Evolutionary conservation across 2,329 filamentous ascomycete genomes (phyloP).

Genomic region (Karstenula rhodostoma): DNA sequence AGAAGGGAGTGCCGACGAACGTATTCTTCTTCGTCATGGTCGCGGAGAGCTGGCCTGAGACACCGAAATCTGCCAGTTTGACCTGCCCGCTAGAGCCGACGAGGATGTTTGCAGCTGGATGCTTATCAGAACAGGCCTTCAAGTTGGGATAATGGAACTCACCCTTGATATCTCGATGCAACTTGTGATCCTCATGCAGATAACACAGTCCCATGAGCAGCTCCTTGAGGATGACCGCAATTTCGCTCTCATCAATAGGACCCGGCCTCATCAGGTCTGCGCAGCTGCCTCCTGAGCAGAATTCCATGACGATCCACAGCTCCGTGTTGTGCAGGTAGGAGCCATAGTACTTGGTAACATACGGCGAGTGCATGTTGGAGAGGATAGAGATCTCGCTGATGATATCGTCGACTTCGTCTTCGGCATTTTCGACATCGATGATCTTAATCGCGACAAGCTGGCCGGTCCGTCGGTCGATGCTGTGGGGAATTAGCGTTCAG

Average conservation of each 20-base stretch:
- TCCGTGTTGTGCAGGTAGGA: constrained; percentile 96
- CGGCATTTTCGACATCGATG: constrained; percentile 98
- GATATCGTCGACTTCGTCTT: constrained; percentile 99
- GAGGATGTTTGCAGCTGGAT: constrained; percentile 88
- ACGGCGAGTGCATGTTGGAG: constrained; percentile 92
- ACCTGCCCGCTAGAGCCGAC: constrained; percentile 91
- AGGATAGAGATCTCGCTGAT: constrained; percentile 98
- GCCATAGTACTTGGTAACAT: constrained; percentile 97
- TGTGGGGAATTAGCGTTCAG: constrained; percentile 46
- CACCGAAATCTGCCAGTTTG: constrained; percentile 96
- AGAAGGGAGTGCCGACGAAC: constrained; percentile 97
- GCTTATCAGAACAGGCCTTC: constrained; percentile 16
- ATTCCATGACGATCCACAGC: constrained; percentile 99
- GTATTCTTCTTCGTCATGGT: constrained; percentile 99
- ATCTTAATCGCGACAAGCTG: constrained; percentile 97
- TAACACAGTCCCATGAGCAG: constrained; percentile 90
- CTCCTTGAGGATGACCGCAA: constrained; percentile 93
- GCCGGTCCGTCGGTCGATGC: constrained; percentile 90
- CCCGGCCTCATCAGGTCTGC: constrained; percentile 96
- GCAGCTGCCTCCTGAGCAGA: constrained; percentile 95
- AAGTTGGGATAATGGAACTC: constrained; percentile 29
- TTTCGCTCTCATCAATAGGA: constrained; percentile 90
- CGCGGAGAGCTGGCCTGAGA: constrained; percentile 92
- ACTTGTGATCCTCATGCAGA: constrained; percentile 91
- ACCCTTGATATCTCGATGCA: constrained; percentile 97